Evolutionary conservation across 306 rosid genomes (phyloP).

Genomic region (Prinsepia uniflora): DNA sequence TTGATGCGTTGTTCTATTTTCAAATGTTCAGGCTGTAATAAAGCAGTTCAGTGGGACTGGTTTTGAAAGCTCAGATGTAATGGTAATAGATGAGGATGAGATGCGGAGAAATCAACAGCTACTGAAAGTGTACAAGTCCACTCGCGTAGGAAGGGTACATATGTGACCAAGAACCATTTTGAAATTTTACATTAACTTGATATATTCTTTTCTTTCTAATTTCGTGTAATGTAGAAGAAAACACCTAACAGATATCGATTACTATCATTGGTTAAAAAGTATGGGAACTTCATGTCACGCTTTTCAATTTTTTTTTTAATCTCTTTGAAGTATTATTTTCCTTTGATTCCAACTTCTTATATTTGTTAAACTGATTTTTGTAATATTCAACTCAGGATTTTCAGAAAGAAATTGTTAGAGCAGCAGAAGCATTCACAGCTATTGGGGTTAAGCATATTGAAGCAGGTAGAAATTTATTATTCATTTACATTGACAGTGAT

Average conservation of each 20-base stretch:
- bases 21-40: conserved; percentile 64
- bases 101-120: conserved; percentile 95
- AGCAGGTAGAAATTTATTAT: conserved; percentile 59
- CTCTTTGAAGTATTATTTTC: not conserved
- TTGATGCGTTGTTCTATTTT: not conserved
- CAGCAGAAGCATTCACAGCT: conserved; percentile 81
- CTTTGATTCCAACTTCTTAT: not conserved
- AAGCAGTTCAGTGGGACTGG: conserved; percentile 87
- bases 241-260: not conserved
- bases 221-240: not conserved
- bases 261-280: not conserved
- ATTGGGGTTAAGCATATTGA: conserved; percentile 83
- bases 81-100: conserved; percentile 92
- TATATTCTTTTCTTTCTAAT: not conserved
- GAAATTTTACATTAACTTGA: not conserved
- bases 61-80: conserved; percentile 80
- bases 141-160: conserved; percentile 82
- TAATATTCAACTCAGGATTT: conserved; percentile 56
- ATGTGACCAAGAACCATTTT: not conserved
- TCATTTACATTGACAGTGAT: conserved; percentile 1
- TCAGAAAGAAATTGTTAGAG: conserved; percentile 84
- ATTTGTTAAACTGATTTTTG: conserved; percentile 2
- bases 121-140: conserved; percentile 73
- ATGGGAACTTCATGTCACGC: not conserved
- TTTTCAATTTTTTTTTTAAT: not conserved